phyloP scores from a whole-genome alignment of 2,329 filamentous ascomycete species.

The Stagonosporopsis tanaceti region DNA sequence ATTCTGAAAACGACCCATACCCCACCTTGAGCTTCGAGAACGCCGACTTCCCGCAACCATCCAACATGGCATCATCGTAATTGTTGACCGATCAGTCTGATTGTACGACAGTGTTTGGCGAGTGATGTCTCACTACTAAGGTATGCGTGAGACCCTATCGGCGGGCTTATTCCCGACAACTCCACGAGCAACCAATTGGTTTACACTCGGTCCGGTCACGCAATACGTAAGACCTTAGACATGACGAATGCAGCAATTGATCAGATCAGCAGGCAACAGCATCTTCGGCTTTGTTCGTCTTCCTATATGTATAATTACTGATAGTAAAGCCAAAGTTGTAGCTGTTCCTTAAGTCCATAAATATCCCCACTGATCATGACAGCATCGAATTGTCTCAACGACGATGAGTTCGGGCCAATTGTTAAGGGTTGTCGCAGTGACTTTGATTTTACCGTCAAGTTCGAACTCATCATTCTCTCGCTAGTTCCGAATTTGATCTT shows the following conservation, averaged over 20 bases:
- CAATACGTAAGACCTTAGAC: background rate
- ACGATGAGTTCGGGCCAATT: conserved; percentile 2
- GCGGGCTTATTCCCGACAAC: too few relatives aligned
- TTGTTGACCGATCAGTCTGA: background rate
- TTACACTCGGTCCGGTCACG: background rate
- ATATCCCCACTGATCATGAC: background rate
- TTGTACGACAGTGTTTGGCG: background rate
- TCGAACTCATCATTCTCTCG: conserved; percentile 47
- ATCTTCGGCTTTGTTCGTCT: background rate
- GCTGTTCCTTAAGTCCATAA: too few relatives aligned
- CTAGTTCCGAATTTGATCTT: conserved; percentile 38
- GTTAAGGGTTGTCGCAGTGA: conserved; percentile 2
- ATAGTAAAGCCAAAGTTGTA: background rate
- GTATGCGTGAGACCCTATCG: background rate
- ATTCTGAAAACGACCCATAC: too few relatives aligned
- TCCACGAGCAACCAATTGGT: background rate
- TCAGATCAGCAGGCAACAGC: background rate
- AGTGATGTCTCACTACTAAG: background rate
- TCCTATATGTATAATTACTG: background rate
- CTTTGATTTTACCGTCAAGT: conserved; percentile 44
- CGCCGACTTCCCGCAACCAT: background rate
- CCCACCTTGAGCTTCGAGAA: background rate
- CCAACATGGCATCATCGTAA: background rate
- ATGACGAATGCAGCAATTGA: background rate
- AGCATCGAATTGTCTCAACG: background rate